Evolutionary conservation across 805 yeast genomes (phyloP).

Genomic region (Saccharomycopsis sp.): DNA sequence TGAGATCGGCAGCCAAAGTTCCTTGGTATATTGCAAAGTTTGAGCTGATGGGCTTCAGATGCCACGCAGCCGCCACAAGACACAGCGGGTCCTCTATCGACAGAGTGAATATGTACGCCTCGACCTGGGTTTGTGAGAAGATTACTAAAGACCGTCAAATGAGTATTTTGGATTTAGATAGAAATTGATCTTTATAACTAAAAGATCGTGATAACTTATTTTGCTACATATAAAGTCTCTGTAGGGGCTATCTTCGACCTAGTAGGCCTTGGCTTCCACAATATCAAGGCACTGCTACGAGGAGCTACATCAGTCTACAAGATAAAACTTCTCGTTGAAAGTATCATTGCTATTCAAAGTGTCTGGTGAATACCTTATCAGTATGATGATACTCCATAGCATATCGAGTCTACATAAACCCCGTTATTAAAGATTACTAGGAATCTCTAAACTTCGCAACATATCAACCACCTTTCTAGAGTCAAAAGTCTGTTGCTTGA

Average conservation of each 20-base stretch:
- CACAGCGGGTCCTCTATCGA: conserved; percentile 60
- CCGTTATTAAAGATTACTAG: not conserved
- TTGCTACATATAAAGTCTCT: too few species aligned
- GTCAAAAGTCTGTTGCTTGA: conserved; percentile 49
- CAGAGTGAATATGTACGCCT: conserved; percentile 81
- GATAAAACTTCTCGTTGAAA: too few species aligned
- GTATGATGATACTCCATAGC: too few species aligned
- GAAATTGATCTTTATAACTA: too few species aligned
- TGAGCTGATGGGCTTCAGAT: conserved; percentile 58
- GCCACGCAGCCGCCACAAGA: conserved; percentile 66
- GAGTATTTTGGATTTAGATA: conserved; percentile 24
- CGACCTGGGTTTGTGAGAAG: conserved; percentile 80
- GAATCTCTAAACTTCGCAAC: not conserved
- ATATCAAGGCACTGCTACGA: too few species aligned
- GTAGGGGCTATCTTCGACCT: too few species aligned
- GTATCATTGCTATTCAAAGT: too few species aligned
- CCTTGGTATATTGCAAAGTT: conserved; percentile 77
- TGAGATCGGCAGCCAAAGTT: conserved; percentile 62
- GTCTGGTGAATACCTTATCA: too few species aligned
- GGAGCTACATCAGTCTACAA: too few species aligned
- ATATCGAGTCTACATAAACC: too few species aligned
- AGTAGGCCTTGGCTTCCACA: too few species aligned
- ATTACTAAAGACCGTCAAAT: conserved; percentile 24
- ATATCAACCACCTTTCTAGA: conserved; percentile 41
- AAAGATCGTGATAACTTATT: too few species aligned